A percentile compares a stretch with the other conserved stretches of the same genome.
These are phyloP conservation scores for Berkeleyomyces basicola DNA, from an alignment of 2,329 filamentous ascomycete species.

Conservation along the genomic window DNA sequence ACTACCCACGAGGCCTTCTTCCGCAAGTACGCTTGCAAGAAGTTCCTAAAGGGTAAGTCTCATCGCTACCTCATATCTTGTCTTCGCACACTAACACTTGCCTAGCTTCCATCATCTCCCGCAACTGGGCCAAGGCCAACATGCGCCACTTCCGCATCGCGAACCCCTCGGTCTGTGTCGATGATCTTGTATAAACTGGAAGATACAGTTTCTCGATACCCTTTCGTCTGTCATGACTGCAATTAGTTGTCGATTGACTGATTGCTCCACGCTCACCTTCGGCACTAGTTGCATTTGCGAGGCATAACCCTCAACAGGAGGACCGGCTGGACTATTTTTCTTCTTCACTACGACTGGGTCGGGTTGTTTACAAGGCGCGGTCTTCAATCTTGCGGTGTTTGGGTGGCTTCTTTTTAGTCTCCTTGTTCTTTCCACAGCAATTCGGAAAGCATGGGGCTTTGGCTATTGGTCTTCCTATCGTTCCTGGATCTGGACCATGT, in stretches of 20 bases:
- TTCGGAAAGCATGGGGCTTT: not conserved
- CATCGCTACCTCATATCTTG: not conserved
- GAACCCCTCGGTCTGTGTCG: conserved; percentile 32
- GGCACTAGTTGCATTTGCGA: not conserved
- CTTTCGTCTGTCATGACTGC: not conserved
- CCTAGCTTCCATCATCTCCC: conserved; percentile 12
- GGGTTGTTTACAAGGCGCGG: conserved; percentile 1
- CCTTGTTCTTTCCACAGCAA: not conserved
- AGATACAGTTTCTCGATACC: not conserved
- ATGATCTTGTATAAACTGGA: conserved; percentile 25
- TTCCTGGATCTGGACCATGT: not conserved
- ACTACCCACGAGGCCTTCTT: conserved; percentile 95
- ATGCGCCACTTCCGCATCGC: conserved; percentile 38
- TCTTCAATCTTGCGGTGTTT: not conserved
- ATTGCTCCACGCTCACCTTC: not conserved
- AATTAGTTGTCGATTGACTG: not conserved
- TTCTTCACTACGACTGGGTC: not conserved
- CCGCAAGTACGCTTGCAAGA: conserved; percentile 99
- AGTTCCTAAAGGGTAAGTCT: conserved; percentile 87
- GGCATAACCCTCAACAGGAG: not conserved
- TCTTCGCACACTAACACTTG: not conserved
- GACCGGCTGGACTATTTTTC: not conserved
- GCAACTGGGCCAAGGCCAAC: conserved; percentile 78
- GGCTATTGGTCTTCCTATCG: not conserved
- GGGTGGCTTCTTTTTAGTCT: not conserved